Base-by-base conservation (phyloP, 352 stramenopile species). In the Phytophthora idaei region DNA sequence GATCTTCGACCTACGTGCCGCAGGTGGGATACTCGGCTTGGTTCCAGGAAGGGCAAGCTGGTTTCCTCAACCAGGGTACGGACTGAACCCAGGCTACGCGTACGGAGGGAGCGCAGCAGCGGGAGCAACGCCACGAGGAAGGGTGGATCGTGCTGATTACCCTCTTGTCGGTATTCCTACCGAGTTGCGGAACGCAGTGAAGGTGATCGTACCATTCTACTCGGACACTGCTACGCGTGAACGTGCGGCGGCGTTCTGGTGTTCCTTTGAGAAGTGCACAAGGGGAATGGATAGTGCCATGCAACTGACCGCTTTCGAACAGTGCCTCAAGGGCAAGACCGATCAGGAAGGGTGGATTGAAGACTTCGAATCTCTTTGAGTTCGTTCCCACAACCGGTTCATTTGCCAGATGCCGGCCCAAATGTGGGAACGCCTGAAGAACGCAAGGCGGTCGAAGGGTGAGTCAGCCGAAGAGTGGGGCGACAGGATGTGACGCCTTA, bases 311-410 rank as follows among this genome's bases (percentile, higher is more conserved):
- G 57, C 28, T 15, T 64, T 64, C 28, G 34, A 64, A n/a, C 39
- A 44, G 34, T 50, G 36, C 10, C 12, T 15, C 4, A 42, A 42
- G 36, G 5, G 12, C 36, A 42, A 42, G 36, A 11, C 12, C 10
- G 44, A 42, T 1, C 31, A 54, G 36, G n/a, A 45, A 3, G 37
- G 17, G 55, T 62, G 55, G 3, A 63, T 56, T 21, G 21, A 64
- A 3, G 21, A 31, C 21, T 56, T 57, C 28, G 46, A 41, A 2
- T 15, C 47, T n/a, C 14, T 57, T 4, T 5, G 47, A 32, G 15
- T 57, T 5, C 27, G 57, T 1, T 57, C 57, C 17, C 32, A 57
- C 27, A 57, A 52, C 25, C 21, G 57, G 3, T 57, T 64, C 34
- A 45, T 57, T 8, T 42, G 57, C 14, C 46, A 57, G 36, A 64